Base-by-base conservation (phyloP, 257 asterid species). In the Echium plantagineum region DNA sequence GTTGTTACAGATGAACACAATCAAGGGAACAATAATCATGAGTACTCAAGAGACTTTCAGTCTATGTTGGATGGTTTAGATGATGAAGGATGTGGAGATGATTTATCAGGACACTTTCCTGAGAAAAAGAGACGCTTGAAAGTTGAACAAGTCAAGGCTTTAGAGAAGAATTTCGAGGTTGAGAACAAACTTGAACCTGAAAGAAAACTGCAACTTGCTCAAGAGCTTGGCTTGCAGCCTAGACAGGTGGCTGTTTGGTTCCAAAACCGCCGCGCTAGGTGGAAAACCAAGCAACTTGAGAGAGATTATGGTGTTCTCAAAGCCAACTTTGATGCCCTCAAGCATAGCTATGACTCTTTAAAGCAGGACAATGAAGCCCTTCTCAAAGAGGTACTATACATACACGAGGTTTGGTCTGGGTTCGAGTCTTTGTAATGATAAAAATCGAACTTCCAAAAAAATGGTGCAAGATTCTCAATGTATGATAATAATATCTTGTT, bases 161-260 rank as follows among this genome's bases (percentile, higher is more conserved):
- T 90, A n/a, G 97, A 90, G 63, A 90, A 83, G 74, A 86, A 94
- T 77, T 90, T 84, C 52, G 97, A 90, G 21, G 42, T 77, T 28
- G 91, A 88, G 0, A 90, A 77, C 74, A 90, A 87, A 51, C 75
- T 87, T 13, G 97, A 90, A 58, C 97, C 93, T 0, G 94, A 90
- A 69, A 78, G 94, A 68, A 90, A 86, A 73, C 69, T 81, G 77
- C 86, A 85, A 78, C 72, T 90, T 48, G 94, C 94, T 49, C 80
- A 84, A 72, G 87, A 90, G 21, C 59, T 90, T 57, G 94, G 93
- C 5, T 71, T 90, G 60, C 88, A 87, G 57, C 97, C 96, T 0
- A 72, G 96, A 3, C 97, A 90, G 68, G 71, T 90, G 0, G 94
- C 96, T 1, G 83, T 90, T 17, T 90, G 97, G 97, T 90, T 90